Conservation (phyloP, 2,329 filamentous ascomycete genomes). For the Alternaria sp. region DNA sequence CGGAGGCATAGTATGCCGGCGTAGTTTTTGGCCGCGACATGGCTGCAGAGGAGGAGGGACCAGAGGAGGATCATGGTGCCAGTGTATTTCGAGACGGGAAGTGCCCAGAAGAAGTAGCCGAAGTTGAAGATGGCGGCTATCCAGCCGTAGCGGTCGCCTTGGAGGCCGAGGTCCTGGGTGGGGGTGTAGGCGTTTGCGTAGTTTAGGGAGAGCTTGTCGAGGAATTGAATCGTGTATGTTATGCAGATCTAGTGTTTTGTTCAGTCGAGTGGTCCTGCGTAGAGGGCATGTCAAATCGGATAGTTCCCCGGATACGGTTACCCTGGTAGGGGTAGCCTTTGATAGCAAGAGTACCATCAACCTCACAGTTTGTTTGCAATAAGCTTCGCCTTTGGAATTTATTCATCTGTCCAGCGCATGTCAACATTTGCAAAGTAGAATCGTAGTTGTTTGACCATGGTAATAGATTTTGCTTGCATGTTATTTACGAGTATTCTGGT, state of each 20-base stretch:
- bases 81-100: conserved; percentile 51
- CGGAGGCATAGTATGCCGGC: conserved; percentile 47
- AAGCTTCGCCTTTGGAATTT: not conserved
- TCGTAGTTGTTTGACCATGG: not conserved
- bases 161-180: conserved; percentile 48
- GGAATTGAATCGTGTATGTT: conserved; percentile 59
- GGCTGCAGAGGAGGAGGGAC: conserved; percentile 57
- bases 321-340: conserved; percentile 19
- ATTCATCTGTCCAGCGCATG: not conserved
- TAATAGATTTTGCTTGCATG: conserved; percentile 1
- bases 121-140: conserved; percentile 57
- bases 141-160: conserved; percentile 54
- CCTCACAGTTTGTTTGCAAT: not conserved
- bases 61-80: conserved; percentile 54
- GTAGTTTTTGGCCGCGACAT: conserved; percentile 51
- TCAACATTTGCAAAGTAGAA: not conserved
- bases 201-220: conserved; percentile 56
- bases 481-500: conserved; percentile 11
- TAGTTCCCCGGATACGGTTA: conserved; percentile 29
- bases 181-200: conserved; percentile 53
- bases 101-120: conserved; percentile 55
- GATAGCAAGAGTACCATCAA: not conserved
- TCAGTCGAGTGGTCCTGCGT: too few relatives aligned
- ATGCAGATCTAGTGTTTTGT: conserved; percentile 42
- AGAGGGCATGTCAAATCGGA: conserved; percentile 29